Conservation (phyloP, 768 basidiomycete species). For the Mycena chlorophos region DNA sequence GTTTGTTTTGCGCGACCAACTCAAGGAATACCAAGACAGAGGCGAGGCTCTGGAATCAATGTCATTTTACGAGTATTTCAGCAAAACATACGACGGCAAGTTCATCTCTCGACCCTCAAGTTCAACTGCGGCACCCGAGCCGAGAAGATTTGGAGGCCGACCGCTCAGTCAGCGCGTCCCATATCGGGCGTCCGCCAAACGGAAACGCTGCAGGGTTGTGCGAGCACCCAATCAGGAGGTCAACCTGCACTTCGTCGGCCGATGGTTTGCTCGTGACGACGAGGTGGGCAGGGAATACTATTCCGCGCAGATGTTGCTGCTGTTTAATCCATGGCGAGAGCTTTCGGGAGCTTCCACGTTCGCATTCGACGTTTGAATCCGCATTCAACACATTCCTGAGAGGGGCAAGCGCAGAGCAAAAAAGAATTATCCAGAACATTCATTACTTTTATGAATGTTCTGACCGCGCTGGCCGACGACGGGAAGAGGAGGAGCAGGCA, state of each 20-base stretch:
- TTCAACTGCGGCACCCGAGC: background rate
- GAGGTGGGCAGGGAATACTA: conserved; percentile 31
- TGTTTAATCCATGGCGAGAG: conserved; percentile 41
- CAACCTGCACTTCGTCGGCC: conserved; percentile 38
- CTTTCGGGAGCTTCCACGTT: conserved; percentile 29
- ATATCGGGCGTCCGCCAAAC: background rate
- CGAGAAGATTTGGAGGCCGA: background rate
- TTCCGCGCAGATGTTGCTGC: conserved; percentile 35
- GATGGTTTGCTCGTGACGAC: conserved; percentile 33
- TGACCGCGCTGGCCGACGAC: too few species aligned
- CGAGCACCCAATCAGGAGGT: background rate
- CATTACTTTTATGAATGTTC: too few species aligned
- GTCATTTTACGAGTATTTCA: conserved; percentile 2
- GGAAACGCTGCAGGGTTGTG: background rate
- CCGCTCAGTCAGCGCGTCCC: background rate
- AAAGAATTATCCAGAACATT: too few species aligned
- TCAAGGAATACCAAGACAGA: conserved; percentile 11
- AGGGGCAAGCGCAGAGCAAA: background rate
- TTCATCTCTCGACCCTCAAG: background rate
- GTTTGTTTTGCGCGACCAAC: conserved; percentile 1
- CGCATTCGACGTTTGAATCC: conserved; percentile 23
- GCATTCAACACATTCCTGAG: conserved; percentile 23
- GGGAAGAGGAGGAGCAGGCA: too few species aligned
- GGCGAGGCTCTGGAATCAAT: background rate
- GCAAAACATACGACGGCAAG: conserved; percentile 6